phyloP scores from a whole-genome alignment of 192 early-diverging fungal species.

The Globomyces pollinis-pini region DNA sequence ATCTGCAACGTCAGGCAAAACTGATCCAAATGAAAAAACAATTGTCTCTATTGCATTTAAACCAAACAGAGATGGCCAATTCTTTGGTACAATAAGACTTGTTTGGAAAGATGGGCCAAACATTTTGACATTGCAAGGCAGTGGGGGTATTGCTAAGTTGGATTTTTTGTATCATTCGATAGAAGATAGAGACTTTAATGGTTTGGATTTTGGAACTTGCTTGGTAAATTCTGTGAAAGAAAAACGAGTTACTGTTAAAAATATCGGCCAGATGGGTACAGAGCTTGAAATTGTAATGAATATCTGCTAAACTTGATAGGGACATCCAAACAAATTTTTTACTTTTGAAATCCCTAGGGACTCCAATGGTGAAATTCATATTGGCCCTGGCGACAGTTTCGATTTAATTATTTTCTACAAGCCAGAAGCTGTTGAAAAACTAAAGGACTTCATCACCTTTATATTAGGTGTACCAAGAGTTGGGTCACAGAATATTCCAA shows the following conservation, averaged over 20 bases:
- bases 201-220: slow-evolving; percentile 43
- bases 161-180: slow-evolving; percentile 23
- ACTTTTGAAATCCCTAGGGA: slow-evolving; percentile 22
- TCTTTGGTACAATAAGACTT: slow-evolving; percentile 22
- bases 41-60: slow-evolving; percentile 35
- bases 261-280: slow-evolving; percentile 43
- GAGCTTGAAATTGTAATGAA: slow-evolving; percentile 30
- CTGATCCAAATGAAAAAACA: slow-evolving; percentile 22
- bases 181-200: slow-evolving; percentile 26
- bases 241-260: slow-evolving; percentile 34
- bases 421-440: slow-evolving; percentile 18
- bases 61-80: slow-evolving; percentile 36
- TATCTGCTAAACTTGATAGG: too few species aligned
- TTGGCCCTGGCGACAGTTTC: slow-evolving; percentile 22
- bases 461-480: slow-evolving; percentile 15
- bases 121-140: slow-evolving; percentile 30
- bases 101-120: slow-evolving; percentile 40
- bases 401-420: slow-evolving; percentile 22
- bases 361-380: slow-evolving; percentile 22
- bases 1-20: slow-evolving; percentile 21
- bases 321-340: slow-evolving; percentile 32
- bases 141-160: slow-evolving; percentile 40
- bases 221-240: slow-evolving; percentile 34
- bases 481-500: slow-evolving; percentile 18
- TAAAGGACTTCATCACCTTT: slow-evolving; percentile 34